These are phyloP conservation scores for Pisolithus sp. DNA, from an alignment of 768 basidiomycete genomes.

Conservation along the genomic window DNA sequence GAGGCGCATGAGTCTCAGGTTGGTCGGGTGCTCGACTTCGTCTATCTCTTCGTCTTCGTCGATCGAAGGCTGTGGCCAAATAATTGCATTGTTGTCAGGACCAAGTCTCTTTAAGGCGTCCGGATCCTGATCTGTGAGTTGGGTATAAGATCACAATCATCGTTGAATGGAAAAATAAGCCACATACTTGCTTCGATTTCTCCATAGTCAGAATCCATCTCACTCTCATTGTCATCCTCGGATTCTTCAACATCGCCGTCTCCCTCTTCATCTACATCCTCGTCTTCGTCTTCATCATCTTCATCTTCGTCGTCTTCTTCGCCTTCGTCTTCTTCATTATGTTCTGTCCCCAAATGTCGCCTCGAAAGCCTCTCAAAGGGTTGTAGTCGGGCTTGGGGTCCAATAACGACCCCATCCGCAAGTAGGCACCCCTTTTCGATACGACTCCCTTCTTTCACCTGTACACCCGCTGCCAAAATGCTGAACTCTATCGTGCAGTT, in stretches of 20 bases:
- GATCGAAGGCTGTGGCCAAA: conserved; percentile 68
- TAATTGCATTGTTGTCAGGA: conserved; percentile 64
- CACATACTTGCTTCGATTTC: conserved; percentile 60
- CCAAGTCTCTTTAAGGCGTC: conserved; percentile 48
- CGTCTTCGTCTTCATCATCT: conserved; percentile 17
- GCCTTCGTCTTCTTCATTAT: conserved; percentile 28
- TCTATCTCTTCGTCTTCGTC: conserved; percentile 61
- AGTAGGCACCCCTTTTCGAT: conserved; percentile 77
- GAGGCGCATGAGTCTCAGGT: conserved; percentile 69
- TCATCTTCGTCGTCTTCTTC: conserved; percentile 27
- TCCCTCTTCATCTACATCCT: conserved; percentile 32
- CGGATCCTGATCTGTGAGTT: conserved; percentile 41
- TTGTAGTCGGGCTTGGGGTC: conserved; percentile 57
- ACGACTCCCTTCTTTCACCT: conserved; percentile 56
- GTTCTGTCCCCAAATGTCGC: conserved; percentile 30
- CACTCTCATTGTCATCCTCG: conserved; percentile 23
- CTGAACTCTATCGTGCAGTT: conserved; percentile 68
- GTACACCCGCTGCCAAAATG: conserved; percentile 76
- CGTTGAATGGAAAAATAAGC: background rate
- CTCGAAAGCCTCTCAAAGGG: conserved; percentile 73
- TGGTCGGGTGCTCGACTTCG: conserved; percentile 56
- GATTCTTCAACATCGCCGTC: conserved; percentile 28
- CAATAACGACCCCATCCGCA: conserved; percentile 75
- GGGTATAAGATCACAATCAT: conserved; percentile 1
- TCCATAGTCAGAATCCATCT: conserved; percentile 55